Conservation (phyloP, 257 asterid genomes). For the Linderniella brevidens region DNA sequence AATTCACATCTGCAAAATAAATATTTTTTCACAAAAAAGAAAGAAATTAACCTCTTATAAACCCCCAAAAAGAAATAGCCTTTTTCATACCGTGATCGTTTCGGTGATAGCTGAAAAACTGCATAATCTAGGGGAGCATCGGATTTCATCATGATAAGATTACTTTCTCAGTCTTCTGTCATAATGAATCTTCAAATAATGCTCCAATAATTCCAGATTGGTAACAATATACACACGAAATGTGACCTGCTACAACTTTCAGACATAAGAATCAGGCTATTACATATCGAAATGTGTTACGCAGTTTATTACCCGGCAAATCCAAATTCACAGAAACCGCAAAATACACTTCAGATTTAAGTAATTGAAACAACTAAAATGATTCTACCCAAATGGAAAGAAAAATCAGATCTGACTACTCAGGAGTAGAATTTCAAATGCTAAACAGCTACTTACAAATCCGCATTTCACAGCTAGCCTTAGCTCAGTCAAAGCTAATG, state of each 20-base stretch:
- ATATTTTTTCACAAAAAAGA: not conserved
- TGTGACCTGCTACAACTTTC: not conserved
- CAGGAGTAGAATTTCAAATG: constrained; percentile 13
- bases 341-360: constrained; percentile 12
- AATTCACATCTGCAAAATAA: constrained; percentile 63
- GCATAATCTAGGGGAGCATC: constrained; percentile 75
- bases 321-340: not conserved
- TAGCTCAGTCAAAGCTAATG: constrained; percentile 9
- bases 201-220: constrained; percentile 9
- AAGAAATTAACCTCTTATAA: constrained; percentile 4
- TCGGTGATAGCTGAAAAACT: constrained; percentile 74
- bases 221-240: no score
- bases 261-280: no score
- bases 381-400: not conserved
- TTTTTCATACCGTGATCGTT: constrained; percentile 43
- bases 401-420: constrained; percentile 34
- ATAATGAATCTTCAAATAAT: no score
- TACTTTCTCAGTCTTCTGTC: no score
- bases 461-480: not conserved
- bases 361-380: not conserved
- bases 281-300: no score
- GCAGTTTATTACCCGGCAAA: no score
- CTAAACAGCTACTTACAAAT: constrained; percentile 11
- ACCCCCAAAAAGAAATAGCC: not conserved
- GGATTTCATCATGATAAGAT: constrained; percentile 29